Evolutionary conservation across 441 rosid genomes (phyloP).

Genomic region (Populus hybrid): DNA sequence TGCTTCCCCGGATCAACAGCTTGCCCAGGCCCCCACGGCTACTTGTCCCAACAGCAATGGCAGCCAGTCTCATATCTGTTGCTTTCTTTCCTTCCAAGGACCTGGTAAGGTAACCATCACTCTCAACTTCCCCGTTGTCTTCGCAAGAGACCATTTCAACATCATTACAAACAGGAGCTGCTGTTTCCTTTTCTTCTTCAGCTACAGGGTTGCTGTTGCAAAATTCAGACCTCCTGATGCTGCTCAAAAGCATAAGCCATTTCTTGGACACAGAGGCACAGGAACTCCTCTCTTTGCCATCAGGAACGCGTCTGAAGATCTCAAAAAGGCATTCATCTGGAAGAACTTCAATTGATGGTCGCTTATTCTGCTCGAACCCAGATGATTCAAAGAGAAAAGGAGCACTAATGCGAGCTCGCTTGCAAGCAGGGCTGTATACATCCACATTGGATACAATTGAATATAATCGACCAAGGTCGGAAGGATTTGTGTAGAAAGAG

Average conservation of each 20-base stretch:
- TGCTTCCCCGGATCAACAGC: constrained; percentile 76
- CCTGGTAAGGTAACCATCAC: constrained; percentile 63
- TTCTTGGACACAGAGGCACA: constrained; percentile 82
- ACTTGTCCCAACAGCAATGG: constrained; percentile 76
- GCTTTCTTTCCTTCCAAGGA: constrained; percentile 87
- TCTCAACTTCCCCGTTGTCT: constrained; percentile 28
- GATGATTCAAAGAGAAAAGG: constrained; percentile 33
- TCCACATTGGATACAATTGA: constrained; percentile 45
- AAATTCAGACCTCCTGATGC: constrained; percentile 49
- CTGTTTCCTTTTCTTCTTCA: constrained; percentile 14
- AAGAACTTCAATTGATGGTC: constrained; percentile 64
- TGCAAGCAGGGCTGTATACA: constrained; percentile 61
- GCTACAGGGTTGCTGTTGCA: constrained; percentile 16
- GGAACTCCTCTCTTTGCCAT: constrained; percentile 66
- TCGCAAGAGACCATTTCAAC: constrained; percentile 40
- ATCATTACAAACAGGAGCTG: constrained; percentile 25
- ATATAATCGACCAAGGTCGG: constrained; percentile 42
- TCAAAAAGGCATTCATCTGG: constrained; percentile 92
- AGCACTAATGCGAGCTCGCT: constrained; percentile 60
- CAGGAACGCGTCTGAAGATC: constrained; percentile 73
- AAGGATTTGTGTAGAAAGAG: constrained; percentile 37
- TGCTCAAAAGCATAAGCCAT: constrained; percentile 75
- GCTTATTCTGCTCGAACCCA: constrained; percentile 35
- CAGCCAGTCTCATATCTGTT: constrained; percentile 80
- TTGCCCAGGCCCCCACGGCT: constrained; percentile 81